Base-by-base conservation (phyloP, 768 basidiomycete species). In the Saitozyma sp. region DNA sequence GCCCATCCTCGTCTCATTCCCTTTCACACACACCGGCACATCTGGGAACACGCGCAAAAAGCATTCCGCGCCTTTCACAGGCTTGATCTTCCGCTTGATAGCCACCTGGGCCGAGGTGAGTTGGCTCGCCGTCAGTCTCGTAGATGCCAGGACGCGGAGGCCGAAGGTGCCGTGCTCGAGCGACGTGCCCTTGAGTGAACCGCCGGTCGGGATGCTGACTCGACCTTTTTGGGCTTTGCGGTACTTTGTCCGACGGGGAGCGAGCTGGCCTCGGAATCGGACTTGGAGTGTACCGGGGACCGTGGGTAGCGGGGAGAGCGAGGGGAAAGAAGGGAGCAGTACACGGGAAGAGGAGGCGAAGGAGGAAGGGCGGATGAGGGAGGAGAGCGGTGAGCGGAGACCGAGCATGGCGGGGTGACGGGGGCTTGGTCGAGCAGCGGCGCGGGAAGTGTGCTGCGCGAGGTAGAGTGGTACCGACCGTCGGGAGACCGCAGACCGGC, bases 1-100 rank as follows among this genome's bases (percentile, higher is more conserved):
- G 55, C 96, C 96, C 96, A 98, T 97, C 84, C 96, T 89, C 6
- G 92, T 94, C 80, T 98, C 94, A 71, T 96, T 98, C 58, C 96
- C 95, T 86, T 99, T 98, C 58, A 97, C 88, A 82, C 94, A 96
- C 63, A 99, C 93, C 3, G 94, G 93, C 62, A 96, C 88, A 80
- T 98, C 93, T 5, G 96, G 95, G 81, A 98, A 98, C 48, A 97
- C 88, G 55, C 94, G 84, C 79, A 95, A 73, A 77, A 85, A 93
- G 49, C 92, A 86, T 80, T 92, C 90, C 42, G 86, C 84, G 7
- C 94, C 92, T 75, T 97, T 97, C 50, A 97, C 83, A 10, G 86
- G 78, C 80, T 96, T 98, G 63, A 96, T 84, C 76, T 92, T 93
- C 72, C 90, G 84, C 83, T 89, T 88, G 61, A 98, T 86, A 50